Percentiles rank a stretch among this genome's conserved stretches.
These are phyloP conservation scores for Exophiala calicioides DNA, from an alignment of 2,329 filamentous ascomycete genomes.

Conservation along the genomic window DNA sequence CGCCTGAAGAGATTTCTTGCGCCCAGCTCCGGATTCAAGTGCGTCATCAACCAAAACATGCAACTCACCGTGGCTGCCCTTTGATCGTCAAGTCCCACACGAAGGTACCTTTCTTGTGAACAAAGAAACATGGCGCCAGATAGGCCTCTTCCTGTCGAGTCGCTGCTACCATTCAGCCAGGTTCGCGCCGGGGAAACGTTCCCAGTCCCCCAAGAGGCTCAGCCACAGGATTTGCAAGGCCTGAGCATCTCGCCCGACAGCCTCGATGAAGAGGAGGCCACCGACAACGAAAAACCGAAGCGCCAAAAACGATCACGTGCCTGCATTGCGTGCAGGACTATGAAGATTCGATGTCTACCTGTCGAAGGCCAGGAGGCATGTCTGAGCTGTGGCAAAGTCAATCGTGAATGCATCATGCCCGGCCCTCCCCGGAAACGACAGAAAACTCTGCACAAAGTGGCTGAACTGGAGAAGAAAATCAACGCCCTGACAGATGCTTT, in stretches of 20 bases:
- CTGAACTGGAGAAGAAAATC: slow-evolving; percentile 89
- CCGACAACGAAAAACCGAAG: slow-evolving; percentile 25
- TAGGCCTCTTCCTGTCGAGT: no score
- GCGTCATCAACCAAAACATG: no score
- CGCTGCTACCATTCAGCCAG: slow-evolving; percentile 14
- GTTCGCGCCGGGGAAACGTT: slow-evolving; percentile 14
- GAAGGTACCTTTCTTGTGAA: no score
- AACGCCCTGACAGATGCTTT: slow-evolving; percentile 81
- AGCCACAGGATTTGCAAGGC: slow-evolving; percentile 7
- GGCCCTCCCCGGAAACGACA: slow-evolving; percentile 74
- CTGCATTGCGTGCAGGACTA: slow-evolving; percentile 30
- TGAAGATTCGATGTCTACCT: slow-evolving; percentile 32
- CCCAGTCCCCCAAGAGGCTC: slow-evolving; percentile 7
- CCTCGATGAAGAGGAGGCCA: slow-evolving; percentile 18
- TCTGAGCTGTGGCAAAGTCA: slow-evolving; percentile 76
- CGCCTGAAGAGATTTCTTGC: no score
- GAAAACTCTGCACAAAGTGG: slow-evolving; percentile 88
- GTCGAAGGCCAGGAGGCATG: slow-evolving; percentile 49
- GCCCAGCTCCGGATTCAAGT: no score
- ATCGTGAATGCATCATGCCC: slow-evolving; percentile 74
- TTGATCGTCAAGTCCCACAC: no score
- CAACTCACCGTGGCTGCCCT: no score
- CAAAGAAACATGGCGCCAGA: no score
- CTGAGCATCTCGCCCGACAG: slow-evolving; percentile 20
- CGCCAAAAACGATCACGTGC: slow-evolving; percentile 29